Base-by-base conservation (phyloP, 208 protist genomes). In the Naegleria fowleri region DNA sequence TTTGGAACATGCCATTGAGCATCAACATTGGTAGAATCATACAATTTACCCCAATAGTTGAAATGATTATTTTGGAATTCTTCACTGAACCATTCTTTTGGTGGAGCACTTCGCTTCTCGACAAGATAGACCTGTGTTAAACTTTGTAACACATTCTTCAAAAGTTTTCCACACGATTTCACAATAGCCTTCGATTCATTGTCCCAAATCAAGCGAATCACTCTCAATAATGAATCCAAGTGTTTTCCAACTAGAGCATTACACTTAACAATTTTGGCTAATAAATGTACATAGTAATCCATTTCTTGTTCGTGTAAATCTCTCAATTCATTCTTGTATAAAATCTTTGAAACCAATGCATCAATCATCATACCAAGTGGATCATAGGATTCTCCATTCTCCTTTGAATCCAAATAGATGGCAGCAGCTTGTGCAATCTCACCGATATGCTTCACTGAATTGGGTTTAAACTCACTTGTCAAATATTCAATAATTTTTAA, bases 1-100 rank as follows among this genome's bases (percentile, higher is more conserved):
- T 51, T 59, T 0, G 89, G 89, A 83, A 91, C 55, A 33, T 91
- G 89, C 89, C 89, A 91, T 75, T 75, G 41, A 36, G 48, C 15
- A 40, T 91, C 29, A 22, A 91, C 55, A 75, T 91, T 38, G 2
- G 75, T 25, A 0, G 51, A n/a, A 25, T 19, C 41, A 19, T 13
- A 48, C 0, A 67, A 22, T 67, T 41, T 0, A 83, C 89, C 89
- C 89, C 89, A 91, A n/a, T 33, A 48, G 5, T 76, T 87, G 7
- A 5, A 79, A 40, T 86, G 89, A 6, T 83, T 25, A 6, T 75
- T 41, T 87, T 67, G 89, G 29, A 89, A 89, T 40, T 52, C 7
- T 41, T 67, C n/a, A 22, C 6, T 25, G 40, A 9, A 11, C 89
- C 83, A 87, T 25, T 40, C n/a, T n/a, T 38, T 25, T 22, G 41